phyloP scores from a whole-genome alignment of 331 rosid genomes.

The Rhamnella rubrinervis region DNA sequence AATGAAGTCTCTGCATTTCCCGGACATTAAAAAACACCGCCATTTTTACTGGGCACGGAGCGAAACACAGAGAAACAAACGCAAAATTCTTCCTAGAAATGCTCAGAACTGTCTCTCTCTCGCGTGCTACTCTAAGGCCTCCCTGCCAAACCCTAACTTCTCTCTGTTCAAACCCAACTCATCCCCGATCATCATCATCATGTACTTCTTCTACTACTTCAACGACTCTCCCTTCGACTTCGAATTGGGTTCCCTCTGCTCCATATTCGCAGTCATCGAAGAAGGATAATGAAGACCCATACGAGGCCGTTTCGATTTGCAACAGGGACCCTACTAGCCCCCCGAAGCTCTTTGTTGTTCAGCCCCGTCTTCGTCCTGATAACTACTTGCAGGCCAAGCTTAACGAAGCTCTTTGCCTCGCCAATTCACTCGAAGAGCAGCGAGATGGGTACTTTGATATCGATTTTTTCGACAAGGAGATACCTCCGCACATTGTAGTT shows the following conservation, averaged over 20 bases:
- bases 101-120: constrained; percentile 36
- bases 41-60: too few relatives aligned
- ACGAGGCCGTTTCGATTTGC: constrained; percentile 32
- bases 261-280: constrained; percentile 38
- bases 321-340: constrained; percentile 41
- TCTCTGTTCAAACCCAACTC: constrained; percentile 11
- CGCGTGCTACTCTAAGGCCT: constrained; percentile 29
- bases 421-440: constrained; percentile 85
- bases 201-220: constrained; percentile 10
- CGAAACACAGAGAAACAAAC: too few relatives aligned
- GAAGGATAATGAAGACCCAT: constrained; percentile 30
- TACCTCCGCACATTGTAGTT: constrained; percentile 71
- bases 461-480: constrained; percentile 59
- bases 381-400: constrained; percentile 67
- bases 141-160: constrained; percentile 26
- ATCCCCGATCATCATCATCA: constrained; percentile 6
- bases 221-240: constrained; percentile 13
- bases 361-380: constrained; percentile 79
- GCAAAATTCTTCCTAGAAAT: constrained; percentile 15
- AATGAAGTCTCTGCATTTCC: too few relatives aligned
- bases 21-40: too few relatives aligned
- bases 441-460: constrained; percentile 64
- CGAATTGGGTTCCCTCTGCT: constrained; percentile 21
- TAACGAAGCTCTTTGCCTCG: constrained; percentile 88
- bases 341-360: constrained; percentile 79